These are phyloP conservation scores for Kwoniella shivajii DNA, from an alignment of 1,284 basidiomycete genomes.

Conservation along the genomic window DNA sequence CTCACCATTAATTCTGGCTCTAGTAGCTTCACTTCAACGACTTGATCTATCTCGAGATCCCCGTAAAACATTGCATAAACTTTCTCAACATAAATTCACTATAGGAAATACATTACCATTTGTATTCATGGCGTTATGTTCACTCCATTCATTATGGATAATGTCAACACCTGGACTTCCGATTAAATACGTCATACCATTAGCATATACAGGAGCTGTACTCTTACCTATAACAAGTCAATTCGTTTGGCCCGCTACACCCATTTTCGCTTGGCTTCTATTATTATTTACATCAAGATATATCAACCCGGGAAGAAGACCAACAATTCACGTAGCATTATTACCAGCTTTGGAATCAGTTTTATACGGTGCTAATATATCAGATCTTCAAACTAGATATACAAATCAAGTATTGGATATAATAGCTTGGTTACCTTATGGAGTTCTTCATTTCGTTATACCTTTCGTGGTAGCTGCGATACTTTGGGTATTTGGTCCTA, in stretches of 20 bases:
- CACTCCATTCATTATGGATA: constrained; percentile 73
- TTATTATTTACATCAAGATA: constrained; percentile 84
- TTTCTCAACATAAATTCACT: constrained; percentile 66
- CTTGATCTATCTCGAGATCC: constrained; percentile 78
- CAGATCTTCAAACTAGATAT: constrained; percentile 89
- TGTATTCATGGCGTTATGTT: constrained; percentile 62
- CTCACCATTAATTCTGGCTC: constrained; percentile 39
- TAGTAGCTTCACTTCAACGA: constrained; percentile 56
- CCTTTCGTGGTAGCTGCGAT: constrained; percentile 79
- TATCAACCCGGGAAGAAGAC: constrained; percentile 73
- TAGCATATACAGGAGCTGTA: constrained; percentile 68
- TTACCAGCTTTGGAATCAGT: constrained; percentile 93
- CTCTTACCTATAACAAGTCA: constrained; percentile 86
- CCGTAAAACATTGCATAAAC: constrained; percentile 64
- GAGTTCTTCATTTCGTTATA: constrained; percentile 82
- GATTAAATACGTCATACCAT: constrained; percentile 81
- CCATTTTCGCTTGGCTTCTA: constrained; percentile 81
- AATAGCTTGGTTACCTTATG: constrained; percentile 94
- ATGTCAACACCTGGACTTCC: constrained; percentile 63
- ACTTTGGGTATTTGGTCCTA: constrained; percentile 77
- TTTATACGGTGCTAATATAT: constrained; percentile 94
- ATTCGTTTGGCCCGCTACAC: constrained; percentile 87
- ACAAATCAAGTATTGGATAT: constrained; percentile 91
- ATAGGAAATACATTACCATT: constrained; percentile 63
- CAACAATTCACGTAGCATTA: constrained; percentile 84